phyloP scores from a whole-genome alignment of 176 grass and related monocot species.

The Eleusine coracana region DNA sequence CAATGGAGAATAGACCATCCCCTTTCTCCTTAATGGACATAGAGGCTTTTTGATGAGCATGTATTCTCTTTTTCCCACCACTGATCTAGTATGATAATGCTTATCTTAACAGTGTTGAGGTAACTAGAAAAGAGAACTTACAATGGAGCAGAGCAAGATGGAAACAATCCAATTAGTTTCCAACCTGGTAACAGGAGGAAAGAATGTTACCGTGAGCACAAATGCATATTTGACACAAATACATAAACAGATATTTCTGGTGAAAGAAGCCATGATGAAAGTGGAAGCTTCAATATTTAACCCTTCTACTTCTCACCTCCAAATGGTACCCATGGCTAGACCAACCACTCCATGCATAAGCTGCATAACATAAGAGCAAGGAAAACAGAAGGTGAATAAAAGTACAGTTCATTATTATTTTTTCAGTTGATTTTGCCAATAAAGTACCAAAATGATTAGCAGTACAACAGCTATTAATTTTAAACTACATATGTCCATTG shows the following conservation, averaged over 20 bases:
- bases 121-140: slow-evolving; percentile 47
- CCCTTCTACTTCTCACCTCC: slow-evolving; percentile 66
- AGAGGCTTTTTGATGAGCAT: slow-evolving; percentile 3
- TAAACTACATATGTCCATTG: not conserved
- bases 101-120: slow-evolving; percentile 6
- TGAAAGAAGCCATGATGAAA: slow-evolving; percentile 27
- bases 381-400: slow-evolving; percentile 2
- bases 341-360: slow-evolving; percentile 94
- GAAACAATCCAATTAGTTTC: slow-evolving; percentile 74
- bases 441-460: slow-evolving; percentile 4
- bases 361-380: slow-evolving; percentile 53
- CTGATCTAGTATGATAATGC: not conserved
- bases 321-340: slow-evolving; percentile 84
- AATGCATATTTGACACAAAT: slow-evolving; percentile 20
- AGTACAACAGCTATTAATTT: not conserved
- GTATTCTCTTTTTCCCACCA: not conserved
- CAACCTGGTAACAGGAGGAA: slow-evolving; percentile 54
- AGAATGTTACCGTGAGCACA: slow-evolving; percentile 18
- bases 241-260: slow-evolving; percentile 5
- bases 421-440: slow-evolving; percentile 18
- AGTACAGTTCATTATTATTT: not conserved
- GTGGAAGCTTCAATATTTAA: slow-evolving; percentile 33
- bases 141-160: slow-evolving; percentile 78
- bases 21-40: not conserved
- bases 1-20: not conserved